phyloP scores from a whole-genome alignment of 306 rosid species.

The Fragaria vesca region DNA sequence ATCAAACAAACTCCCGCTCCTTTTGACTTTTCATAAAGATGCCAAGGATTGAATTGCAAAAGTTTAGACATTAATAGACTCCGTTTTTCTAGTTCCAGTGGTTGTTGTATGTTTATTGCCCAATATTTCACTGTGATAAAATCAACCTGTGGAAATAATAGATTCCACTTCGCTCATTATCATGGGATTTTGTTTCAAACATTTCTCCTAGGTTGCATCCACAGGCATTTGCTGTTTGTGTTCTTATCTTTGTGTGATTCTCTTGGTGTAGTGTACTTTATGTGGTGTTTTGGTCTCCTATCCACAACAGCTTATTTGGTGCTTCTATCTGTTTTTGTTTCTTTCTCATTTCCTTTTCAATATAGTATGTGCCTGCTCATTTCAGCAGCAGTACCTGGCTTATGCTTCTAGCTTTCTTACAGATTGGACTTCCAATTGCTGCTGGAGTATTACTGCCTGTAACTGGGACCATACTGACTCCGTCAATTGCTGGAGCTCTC shows the following conservation, averaged over 20 bases:
- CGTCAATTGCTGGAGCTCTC: slow-evolving; percentile 96
- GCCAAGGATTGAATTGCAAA: too few species aligned
- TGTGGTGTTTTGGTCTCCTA: neutral
- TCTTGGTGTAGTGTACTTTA: neutral
- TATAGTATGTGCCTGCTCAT: neutral
- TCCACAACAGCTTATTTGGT: neutral
- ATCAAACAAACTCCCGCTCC: too few species aligned
- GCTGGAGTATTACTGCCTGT: slow-evolving; percentile 85
- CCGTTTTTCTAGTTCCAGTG: too few species aligned
- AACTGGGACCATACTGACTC: slow-evolving; percentile 83
- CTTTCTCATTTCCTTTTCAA: neutral
- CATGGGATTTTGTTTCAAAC: too few species aligned
- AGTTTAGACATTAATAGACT: too few species aligned
- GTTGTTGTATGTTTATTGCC: too few species aligned
- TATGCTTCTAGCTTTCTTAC: slow-evolving; percentile 25
- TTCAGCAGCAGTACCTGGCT: slow-evolving; percentile 14
- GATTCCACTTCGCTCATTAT: too few species aligned
- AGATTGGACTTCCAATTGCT: slow-evolving; percentile 98
- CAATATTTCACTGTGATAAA: too few species aligned
- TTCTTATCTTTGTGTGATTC: neutral
- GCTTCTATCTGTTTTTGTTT: neutral
- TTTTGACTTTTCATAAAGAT: too few species aligned
- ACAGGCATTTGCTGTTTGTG: neutral
- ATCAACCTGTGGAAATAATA: too few species aligned
- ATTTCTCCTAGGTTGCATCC: too few species aligned